Percentiles rank a stretch among this genome's conserved stretches.
Evolutionary conservation across 306 rosid species (phyloP).

Genomic region (Mucuna pruriens): DNA sequence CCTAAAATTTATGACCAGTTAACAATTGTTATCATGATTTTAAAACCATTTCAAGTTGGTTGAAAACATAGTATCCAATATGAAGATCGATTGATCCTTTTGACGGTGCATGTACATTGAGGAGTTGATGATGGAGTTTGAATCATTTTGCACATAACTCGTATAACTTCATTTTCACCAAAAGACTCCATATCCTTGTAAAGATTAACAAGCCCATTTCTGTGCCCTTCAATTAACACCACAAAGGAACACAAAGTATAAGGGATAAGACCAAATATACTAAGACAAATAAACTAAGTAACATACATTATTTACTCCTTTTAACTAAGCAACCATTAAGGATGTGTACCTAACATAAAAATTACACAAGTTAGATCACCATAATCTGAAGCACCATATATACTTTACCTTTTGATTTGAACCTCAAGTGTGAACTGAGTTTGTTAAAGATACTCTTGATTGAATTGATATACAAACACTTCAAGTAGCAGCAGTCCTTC

Average conservation of each 20-base stretch:
- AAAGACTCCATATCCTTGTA: conserved; percentile 71
- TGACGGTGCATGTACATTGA: conserved; percentile 33
- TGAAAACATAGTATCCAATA: conserved; percentile 52
- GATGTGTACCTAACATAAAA: not conserved
- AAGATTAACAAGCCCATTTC: conserved; percentile 54
- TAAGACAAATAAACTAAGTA: not conserved
- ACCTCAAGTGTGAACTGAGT: conserved; percentile 47
- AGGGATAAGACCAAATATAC: not conserved
- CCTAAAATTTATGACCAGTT: not conserved
- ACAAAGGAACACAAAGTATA: not conserved
- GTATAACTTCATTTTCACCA: conserved; percentile 67
- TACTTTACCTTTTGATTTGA: conserved; percentile 54
- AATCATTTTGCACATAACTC: conserved; percentile 80
- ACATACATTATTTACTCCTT: not conserved
- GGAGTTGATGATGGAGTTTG: conserved; percentile 59
- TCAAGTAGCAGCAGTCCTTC: conserved; percentile 55
- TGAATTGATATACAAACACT: conserved; percentile 51
- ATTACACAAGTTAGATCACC: not conserved
- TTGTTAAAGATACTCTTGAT: conserved; percentile 47
- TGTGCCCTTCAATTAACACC: conserved; percentile 47
- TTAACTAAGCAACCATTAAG: not conserved
- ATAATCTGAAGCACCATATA: not conserved
- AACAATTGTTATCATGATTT: not conserved
- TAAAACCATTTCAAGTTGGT: conserved; percentile 39
- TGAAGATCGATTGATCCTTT: conserved; percentile 28